A percentile compares a stretch with the other conserved stretches of the same genome.
Evolutionary conservation across 2,329 filamentous ascomycete genomes (phyloP).

Genomic region (Claviceps arundinis): DNA sequence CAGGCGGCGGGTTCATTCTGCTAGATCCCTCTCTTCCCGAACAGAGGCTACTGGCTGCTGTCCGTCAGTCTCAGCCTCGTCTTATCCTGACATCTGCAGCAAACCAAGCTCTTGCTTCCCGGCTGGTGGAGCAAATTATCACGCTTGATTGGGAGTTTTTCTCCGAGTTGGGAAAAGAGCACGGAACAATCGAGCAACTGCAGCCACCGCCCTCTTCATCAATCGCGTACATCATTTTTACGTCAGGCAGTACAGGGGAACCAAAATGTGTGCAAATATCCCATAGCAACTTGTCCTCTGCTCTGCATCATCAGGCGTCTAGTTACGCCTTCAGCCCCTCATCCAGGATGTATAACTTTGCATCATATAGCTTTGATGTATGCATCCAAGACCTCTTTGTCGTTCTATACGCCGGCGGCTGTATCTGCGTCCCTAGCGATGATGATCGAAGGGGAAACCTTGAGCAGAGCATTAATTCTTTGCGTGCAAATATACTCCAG

Average conservation of each 20-base stretch:
- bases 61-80: neutral
- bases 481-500: neutral
- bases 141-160: neutral
- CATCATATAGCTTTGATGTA: slow-evolving; percentile 6
- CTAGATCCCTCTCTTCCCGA: slow-evolving; percentile 33
- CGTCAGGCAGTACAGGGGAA: slow-evolving; percentile 11
- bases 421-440: slow-evolving; percentile 7
- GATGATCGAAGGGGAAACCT: neutral
- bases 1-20: slow-evolving; percentile 33
- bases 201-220: neutral
- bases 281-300: neutral
- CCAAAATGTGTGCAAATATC: slow-evolving; percentile 10
- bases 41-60: slow-evolving; percentile 12
- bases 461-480: neutral
- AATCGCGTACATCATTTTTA: slow-evolving; percentile 13
- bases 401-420: slow-evolving; percentile 3
- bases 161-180: neutral
- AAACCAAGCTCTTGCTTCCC: no score
- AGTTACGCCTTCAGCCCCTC: slow-evolving; percentile 11
- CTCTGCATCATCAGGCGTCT: slow-evolving; percentile 15
- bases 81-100: neutral
- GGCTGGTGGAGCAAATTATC: neutral
- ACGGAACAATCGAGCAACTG: neutral
- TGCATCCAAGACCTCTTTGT: slow-evolving; percentile 1
- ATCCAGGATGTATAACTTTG: slow-evolving; percentile 18